Percentiles rank a stretch among this genome's conserved stretches.
phyloP scores from a whole-genome alignment of 495 filamentous ascomycete genomes.

The Rhypophila decipiens region DNA sequence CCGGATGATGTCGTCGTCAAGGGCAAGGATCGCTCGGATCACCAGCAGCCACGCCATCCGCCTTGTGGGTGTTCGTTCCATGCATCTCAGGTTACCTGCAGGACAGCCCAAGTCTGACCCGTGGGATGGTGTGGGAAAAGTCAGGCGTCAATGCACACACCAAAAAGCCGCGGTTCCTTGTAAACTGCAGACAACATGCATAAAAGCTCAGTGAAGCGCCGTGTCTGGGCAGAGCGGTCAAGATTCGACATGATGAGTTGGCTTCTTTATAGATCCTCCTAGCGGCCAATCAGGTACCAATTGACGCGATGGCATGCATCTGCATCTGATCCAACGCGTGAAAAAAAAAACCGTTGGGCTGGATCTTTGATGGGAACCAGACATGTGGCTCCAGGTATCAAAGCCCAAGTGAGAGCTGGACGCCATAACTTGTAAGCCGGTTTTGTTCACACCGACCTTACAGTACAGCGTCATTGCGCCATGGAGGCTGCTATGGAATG shows the following conservation, averaged over 20 bases:
- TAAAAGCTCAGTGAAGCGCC: neutral
- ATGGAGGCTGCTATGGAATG: no score
- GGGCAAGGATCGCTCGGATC: conserved; percentile 17
- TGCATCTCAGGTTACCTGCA: conserved; percentile 16
- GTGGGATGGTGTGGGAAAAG: conserved; percentile 1
- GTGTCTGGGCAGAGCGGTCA: neutral
- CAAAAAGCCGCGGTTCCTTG: conserved; percentile 7
- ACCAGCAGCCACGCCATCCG: conserved; percentile 11
- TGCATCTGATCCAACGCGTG: neutral
- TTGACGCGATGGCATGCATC: neutral
- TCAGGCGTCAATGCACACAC: conserved; percentile 27
- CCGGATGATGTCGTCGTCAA: neutral
- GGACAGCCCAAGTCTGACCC: conserved; percentile 17
- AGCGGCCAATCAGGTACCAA: neutral
- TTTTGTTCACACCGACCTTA: no score
- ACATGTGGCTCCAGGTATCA: no score
- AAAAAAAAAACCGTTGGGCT: neutral
- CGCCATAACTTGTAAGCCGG: no score
- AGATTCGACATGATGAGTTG: neutral
- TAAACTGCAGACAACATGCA: conserved; percentile 3
- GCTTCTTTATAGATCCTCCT: neutral
- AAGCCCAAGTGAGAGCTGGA: no score
- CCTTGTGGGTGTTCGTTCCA: conserved; percentile 2
- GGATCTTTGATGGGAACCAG: neutral
- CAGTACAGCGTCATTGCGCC: no score